Percentiles rank a stretch among this genome's conserved stretches.
Conservation (phyloP, 2,329 filamentous ascomycete genomes). For the Penicillium frequentans region DNA sequence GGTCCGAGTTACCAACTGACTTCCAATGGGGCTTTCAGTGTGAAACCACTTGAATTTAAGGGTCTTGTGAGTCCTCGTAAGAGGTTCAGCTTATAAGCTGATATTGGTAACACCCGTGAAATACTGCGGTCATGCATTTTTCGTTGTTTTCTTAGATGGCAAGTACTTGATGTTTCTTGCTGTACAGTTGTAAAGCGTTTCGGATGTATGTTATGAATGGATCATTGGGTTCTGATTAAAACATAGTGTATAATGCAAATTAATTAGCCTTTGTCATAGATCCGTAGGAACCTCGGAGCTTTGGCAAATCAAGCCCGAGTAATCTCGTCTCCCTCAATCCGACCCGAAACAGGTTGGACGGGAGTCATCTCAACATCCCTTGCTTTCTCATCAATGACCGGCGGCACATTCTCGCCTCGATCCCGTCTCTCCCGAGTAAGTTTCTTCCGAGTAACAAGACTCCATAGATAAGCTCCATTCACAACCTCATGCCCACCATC, state of each 20-base stretch:
- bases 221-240: neutral
- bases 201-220: neutral
- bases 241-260: neutral
- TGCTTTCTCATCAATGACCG: neutral
- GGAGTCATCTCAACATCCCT: neutral
- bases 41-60: slow-evolving; percentile 10
- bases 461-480: slow-evolving; percentile 32
- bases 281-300: fast-evolving
- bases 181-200: neutral
- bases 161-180: neutral
- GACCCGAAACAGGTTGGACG: neutral
- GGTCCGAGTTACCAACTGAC: slow-evolving; percentile 51
- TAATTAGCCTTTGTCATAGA: neutral
- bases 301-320: neutral
- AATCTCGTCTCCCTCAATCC: neutral
- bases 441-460: slow-evolving; percentile 20
- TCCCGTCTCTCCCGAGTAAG: slow-evolving; percentile 1
- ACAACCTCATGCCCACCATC: slow-evolving; percentile 29
- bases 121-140: neutral
- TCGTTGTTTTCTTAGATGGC: neutral
- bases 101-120: neutral
- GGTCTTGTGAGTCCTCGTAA: slow-evolving; percentile 9
- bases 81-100: neutral
- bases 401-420: neutral
- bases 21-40: slow-evolving; percentile 45